phyloP scores from a whole-genome alignment of 2,329 filamentous ascomycete species.

The Fusarium mundagurra region DNA sequence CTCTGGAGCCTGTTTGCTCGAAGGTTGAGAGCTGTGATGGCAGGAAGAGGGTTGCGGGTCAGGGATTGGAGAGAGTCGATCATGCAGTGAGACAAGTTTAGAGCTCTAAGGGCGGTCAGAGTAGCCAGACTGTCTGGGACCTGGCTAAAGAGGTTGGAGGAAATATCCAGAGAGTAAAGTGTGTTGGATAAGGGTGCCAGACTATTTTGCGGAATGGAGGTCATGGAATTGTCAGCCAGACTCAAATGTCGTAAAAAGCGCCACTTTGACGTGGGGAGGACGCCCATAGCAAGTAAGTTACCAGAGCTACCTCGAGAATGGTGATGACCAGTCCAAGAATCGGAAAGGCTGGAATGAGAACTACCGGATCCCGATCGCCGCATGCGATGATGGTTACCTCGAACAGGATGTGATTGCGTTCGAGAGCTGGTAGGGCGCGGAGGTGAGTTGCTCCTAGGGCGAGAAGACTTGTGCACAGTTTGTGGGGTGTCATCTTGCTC shows the following conservation, averaged over 20 bases:
- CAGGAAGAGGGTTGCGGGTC: slow-evolving; percentile 84
- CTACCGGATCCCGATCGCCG: slow-evolving; percentile 91
- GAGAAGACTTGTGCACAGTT: slow-evolving; percentile 55
- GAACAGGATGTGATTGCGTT: slow-evolving; percentile 72
- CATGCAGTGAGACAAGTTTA: slow-evolving; percentile 98
- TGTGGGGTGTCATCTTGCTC: slow-evolving; percentile 56
- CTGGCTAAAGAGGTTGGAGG: slow-evolving; percentile 91
- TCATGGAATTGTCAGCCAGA: slow-evolving; percentile 90
- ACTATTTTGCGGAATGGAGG: slow-evolving; percentile 78
- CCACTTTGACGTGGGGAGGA: slow-evolving; percentile 90
- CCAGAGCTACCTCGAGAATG: slow-evolving; percentile 76
- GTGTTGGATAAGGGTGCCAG: slow-evolving; percentile 86
- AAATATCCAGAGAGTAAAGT: slow-evolving; percentile 90
- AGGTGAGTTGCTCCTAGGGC: slow-evolving; percentile 83
- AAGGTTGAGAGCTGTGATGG: slow-evolving; percentile 92
- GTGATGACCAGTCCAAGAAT: slow-evolving; percentile 67
- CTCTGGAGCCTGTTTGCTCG: slow-evolving; percentile 88
- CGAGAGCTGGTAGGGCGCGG: slow-evolving; percentile 79
- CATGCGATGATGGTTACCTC: slow-evolving; percentile 78
- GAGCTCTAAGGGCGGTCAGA: slow-evolving; percentile 85
- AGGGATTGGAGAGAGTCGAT: slow-evolving; percentile 93
- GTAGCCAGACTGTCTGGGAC: slow-evolving; percentile 90
- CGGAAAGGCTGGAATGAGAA: slow-evolving; percentile 82
- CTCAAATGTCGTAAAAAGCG: slow-evolving; percentile 92
- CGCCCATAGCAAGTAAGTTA: slow-evolving; percentile 76